Base-by-base conservation (phyloP, 768 basidiomycete species). In the Symmetrospora coprosmae region DNA sequence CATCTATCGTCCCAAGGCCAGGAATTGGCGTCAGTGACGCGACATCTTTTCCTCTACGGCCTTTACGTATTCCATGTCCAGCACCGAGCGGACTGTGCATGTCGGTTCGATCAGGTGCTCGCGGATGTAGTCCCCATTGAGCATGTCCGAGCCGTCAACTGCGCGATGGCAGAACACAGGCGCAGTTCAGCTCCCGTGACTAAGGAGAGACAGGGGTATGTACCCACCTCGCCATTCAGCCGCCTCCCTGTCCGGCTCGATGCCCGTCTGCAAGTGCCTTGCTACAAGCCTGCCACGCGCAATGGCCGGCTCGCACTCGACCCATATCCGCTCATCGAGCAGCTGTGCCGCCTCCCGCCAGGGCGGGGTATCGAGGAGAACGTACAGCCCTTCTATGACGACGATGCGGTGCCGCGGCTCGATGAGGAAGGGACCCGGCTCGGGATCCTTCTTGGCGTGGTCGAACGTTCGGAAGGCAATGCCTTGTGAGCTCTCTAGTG, bases 361-460 rank as follows among this genome's bases (percentile, higher is more conserved):
- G 0, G 84, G 83, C 0, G 79, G 74, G 23, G 82, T 73, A n/a
- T 80, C 75, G 28, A 94, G 78, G 66, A 87, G 80, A 2, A 82
- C 78, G 71, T 96, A 94, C n/a, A 94, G 73, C 0, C 91, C 90
- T 72, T 96, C 91, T 64, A 96, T 79, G 61, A 96, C 71, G 40
- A 94, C 77, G 53, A 96, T 79, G 13, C 85, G 81, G 67, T 91
- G 84, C 31, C 75, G 67, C 0, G 83, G 79, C 25, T 74, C 67
- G 27, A 96, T 78, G 2, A 74, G 68, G 25, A 83, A 70, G 0
- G 80, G 78, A 43, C 82, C 76, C 2, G 79, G 78, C 0, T 75
- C 75, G 0, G 89, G 90, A 68, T 96, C 91, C 69, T 92, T 96
- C 51, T 86, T 70, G 0, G 86, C 80, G 71, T 94, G 91, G 52